Evolutionary conservation across 2,329 filamentous ascomycete genomes (phyloP).

Genomic region (Cryoendolithus antarcticus): DNA sequence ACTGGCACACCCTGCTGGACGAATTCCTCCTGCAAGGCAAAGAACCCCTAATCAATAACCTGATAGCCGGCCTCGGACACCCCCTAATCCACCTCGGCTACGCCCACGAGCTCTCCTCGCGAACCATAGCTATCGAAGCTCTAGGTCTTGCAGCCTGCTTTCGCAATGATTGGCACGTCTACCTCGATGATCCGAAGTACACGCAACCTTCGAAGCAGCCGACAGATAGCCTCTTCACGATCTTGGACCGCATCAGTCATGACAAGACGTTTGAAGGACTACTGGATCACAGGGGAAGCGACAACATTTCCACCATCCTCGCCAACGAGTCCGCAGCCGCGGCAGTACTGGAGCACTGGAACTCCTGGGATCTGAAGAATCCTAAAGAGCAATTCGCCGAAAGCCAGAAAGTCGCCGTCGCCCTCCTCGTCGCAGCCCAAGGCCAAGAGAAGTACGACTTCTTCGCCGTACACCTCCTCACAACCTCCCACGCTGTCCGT

Average conservation of each 20-base stretch:
- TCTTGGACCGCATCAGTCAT: constrained; percentile 55
- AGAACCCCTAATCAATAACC: constrained; percentile 65
- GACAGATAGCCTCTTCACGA: constrained; percentile 51
- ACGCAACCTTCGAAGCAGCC: constrained; percentile 50
- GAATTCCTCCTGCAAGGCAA: constrained; percentile 66
- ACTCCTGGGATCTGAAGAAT: constrained; percentile 64
- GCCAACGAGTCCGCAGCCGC: constrained; percentile 57
- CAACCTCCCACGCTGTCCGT: constrained; percentile 77
- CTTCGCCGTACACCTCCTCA: constrained; percentile 70
- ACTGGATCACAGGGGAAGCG: constrained; percentile 44
- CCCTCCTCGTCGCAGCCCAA: constrained; percentile 51
- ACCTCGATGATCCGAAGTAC: constrained; percentile 60
- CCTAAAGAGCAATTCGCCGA: constrained; percentile 63
- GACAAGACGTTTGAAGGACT: constrained; percentile 61
- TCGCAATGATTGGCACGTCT: constrained; percentile 46
- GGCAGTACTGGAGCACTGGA: constrained; percentile 76
- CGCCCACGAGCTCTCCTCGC: constrained; percentile 75
- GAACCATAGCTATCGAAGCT: constrained; percentile 80
- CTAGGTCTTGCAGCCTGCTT: constrained; percentile 55
- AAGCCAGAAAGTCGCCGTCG: constrained; percentile 47
- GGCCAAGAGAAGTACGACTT: constrained; percentile 55
- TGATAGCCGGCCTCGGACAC: constrained; percentile 72
- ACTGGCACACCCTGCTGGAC: constrained; percentile 68
- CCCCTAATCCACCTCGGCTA: constrained; percentile 94
- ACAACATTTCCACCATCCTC: constrained; percentile 58